A percentile compares a stretch with the other conserved stretches of the same genome.
Evolutionary conservation across 2,329 filamentous ascomycete species (phyloP).

Genomic region (Paraconiothyrium brasiliense): DNA sequence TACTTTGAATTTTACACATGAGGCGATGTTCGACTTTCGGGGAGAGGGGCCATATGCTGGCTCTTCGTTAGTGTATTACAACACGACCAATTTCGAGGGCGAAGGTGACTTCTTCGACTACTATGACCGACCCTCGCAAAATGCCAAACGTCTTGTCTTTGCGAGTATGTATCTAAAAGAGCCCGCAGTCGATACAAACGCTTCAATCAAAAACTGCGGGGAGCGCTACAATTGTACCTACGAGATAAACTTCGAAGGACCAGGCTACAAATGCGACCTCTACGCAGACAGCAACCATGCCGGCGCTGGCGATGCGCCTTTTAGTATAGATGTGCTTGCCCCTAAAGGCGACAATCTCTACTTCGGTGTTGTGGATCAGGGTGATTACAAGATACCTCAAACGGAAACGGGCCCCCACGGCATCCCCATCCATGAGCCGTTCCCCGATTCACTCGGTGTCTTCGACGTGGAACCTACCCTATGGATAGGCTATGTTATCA

Average conservation of each 20-base stretch:
- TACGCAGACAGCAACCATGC: constrained; percentile 29
- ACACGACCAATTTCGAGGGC: constrained; percentile 44
- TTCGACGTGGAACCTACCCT: constrained; percentile 47
- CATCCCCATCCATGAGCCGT: constrained; percentile 31
- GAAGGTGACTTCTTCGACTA: constrained; percentile 46
- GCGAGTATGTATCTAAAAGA: constrained; percentile 46
- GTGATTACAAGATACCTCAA: constrained; percentile 44
- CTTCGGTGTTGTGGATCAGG: constrained; percentile 39
- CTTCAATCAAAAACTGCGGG: constrained; percentile 40
- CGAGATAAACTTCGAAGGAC: constrained; percentile 43
- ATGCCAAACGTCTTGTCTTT: constrained; percentile 40
- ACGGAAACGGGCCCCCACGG: constrained; percentile 33
- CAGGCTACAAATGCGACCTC: constrained; percentile 50
- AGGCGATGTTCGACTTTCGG: constrained; percentile 43
- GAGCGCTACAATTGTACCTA: constrained; percentile 50
- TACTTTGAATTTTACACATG: constrained; percentile 44
- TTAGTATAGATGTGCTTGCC: constrained; percentile 42
- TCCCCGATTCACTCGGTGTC: constrained; percentile 40
- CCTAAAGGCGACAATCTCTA: constrained; percentile 46
- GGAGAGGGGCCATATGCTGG: constrained; percentile 30
- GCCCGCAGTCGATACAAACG: constrained; percentile 36
- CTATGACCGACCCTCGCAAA: constrained; percentile 50
- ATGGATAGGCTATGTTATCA: constrained; percentile 48
- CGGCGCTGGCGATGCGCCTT: constrained; percentile 30
- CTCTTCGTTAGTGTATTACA: constrained; percentile 42